These are phyloP conservation scores for Ilex paraguariensis DNA, from an alignment of 305 asterid species.

Conservation along the genomic window DNA sequence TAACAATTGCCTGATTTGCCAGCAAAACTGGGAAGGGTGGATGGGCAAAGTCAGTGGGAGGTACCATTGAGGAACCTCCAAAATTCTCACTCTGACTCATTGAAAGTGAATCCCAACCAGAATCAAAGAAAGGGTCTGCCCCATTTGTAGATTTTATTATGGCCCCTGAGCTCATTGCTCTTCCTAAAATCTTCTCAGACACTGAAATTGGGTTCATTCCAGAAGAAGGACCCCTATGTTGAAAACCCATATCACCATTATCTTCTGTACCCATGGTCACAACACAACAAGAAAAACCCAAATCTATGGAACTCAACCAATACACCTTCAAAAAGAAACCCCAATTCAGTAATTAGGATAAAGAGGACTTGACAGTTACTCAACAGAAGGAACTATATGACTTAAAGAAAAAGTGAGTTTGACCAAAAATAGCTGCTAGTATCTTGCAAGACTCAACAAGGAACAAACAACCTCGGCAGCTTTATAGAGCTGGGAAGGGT, in stretches of 20 bases:
- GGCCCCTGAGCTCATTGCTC: too few species aligned
- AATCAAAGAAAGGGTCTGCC: too few species aligned
- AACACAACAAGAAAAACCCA: slow-evolving; percentile 16
- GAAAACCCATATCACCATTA: slow-evolving; percentile 20
- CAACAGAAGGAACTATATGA: slow-evolving; percentile 14
- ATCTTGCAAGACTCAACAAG: slow-evolving; percentile 54
- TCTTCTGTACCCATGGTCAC: slow-evolving; percentile 43
- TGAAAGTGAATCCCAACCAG: too few species aligned
- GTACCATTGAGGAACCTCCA: too few species aligned
- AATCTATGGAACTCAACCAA: slow-evolving; percentile 21
- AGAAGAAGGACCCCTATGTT: too few species aligned
- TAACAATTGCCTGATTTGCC: slow-evolving; percentile 8
- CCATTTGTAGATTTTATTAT: background rate
- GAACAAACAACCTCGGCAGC: slow-evolving; percentile 84
- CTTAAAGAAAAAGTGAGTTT: slow-evolving; percentile 32
- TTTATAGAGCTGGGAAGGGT: slow-evolving; percentile 44
- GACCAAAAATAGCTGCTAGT: slow-evolving; percentile 29
- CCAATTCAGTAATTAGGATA: background rate
- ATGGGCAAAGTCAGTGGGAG: slow-evolving; percentile 45
- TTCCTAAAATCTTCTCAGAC: too few species aligned
- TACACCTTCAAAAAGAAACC: slow-evolving; percentile 22
- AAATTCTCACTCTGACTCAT: too few species aligned
- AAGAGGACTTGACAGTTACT: slow-evolving; percentile 7
- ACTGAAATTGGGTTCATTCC: slow-evolving; percentile 6
- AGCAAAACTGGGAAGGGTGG: slow-evolving; percentile 27